Conservation (phyloP, 768 basidiomycete genomes). For the Amanita pseudoporphyria region DNA sequence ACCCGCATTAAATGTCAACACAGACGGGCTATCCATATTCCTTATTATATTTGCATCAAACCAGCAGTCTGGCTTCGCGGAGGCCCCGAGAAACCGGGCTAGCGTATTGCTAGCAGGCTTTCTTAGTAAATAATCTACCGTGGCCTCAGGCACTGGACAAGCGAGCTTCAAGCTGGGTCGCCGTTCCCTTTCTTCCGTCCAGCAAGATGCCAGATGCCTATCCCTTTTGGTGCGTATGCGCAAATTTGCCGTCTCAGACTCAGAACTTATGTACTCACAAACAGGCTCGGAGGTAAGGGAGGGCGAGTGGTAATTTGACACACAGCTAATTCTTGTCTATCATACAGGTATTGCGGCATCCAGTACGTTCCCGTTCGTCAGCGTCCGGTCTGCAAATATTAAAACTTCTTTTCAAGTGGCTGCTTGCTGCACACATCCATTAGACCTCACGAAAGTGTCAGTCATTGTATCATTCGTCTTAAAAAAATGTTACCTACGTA, state of each 20-base stretch:
- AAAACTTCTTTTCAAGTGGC: conserved; percentile 50
- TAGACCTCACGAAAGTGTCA: conserved; percentile 82
- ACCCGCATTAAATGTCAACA: too few species aligned
- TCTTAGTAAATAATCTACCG: not conserved
- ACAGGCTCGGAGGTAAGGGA: conserved; percentile 54
- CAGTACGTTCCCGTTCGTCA: conserved; percentile 29
- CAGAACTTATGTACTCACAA: conserved; percentile 7
- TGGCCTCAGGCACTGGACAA: not conserved
- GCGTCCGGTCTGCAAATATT: not conserved
- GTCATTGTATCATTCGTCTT: conserved; percentile 14
- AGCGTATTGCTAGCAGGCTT: not conserved
- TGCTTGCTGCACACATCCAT: conserved; percentile 70
- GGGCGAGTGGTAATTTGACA: not conserved
- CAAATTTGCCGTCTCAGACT: conserved; percentile 3
- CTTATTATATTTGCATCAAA: not conserved
- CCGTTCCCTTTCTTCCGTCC: not conserved
- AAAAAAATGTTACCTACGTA: conserved; percentile 1
- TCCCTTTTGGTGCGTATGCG: conserved; percentile 39
- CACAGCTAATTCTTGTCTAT: conserved; percentile 7
- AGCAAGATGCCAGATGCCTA: conserved; percentile 17
- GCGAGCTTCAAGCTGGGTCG: not conserved
- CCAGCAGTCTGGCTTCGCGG: not conserved
- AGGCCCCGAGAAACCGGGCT: too few species aligned
- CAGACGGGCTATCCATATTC: not conserved
- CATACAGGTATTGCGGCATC: conserved; percentile 50